Evolutionary conservation across 352 stramenopile genomes (phyloP).

Genomic region (Pythium phragmiticola): DNA sequence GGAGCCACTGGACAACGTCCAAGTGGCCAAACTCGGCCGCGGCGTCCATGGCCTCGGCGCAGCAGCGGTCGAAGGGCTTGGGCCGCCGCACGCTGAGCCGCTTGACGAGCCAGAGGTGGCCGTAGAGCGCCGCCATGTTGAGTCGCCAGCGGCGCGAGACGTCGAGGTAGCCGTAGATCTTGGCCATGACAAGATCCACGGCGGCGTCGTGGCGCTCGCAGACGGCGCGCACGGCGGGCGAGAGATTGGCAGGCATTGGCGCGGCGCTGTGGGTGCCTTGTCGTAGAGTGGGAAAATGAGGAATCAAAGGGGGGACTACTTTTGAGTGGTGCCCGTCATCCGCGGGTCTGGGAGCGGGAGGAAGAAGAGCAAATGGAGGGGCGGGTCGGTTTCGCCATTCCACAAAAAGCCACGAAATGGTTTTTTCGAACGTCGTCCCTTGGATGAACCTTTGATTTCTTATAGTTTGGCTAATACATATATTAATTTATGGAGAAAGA

Average conservation of each 20-base stretch:
- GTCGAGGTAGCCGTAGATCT: slow-evolving; percentile 59
- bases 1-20: slow-evolving; percentile 56
- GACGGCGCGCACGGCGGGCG: slow-evolving; percentile 46
- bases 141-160: slow-evolving; percentile 48
- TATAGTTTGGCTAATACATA: too few relatives aligned
- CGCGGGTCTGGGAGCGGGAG: too few relatives aligned
- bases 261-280: neutral
- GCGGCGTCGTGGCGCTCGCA: slow-evolving; percentile 43
- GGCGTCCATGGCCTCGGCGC: slow-evolving; percentile 58
- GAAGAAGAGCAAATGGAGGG: too few relatives aligned
- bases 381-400: too few relatives aligned
- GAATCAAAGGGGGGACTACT: too few relatives aligned
- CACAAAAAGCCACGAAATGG: too few relatives aligned
- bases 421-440: too few relatives aligned
- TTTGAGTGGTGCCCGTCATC: too few relatives aligned
- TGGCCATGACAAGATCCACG: slow-evolving; percentile 49
- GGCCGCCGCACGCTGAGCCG: slow-evolving; percentile 40
- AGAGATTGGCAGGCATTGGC: slow-evolving; percentile 14
- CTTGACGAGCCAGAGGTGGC: slow-evolving; percentile 50
- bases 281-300: neutral
- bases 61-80: slow-evolving; percentile 45
- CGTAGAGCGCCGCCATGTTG: slow-evolving; percentile 47
- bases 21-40: slow-evolving; percentile 64
- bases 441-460: too few relatives aligned
- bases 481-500: too few relatives aligned